Percentiles rank a stretch among this genome's conserved stretches.
Conservation (phyloP, 192 early-diverging fungal species). For the Coemansia sp. region DNA sequence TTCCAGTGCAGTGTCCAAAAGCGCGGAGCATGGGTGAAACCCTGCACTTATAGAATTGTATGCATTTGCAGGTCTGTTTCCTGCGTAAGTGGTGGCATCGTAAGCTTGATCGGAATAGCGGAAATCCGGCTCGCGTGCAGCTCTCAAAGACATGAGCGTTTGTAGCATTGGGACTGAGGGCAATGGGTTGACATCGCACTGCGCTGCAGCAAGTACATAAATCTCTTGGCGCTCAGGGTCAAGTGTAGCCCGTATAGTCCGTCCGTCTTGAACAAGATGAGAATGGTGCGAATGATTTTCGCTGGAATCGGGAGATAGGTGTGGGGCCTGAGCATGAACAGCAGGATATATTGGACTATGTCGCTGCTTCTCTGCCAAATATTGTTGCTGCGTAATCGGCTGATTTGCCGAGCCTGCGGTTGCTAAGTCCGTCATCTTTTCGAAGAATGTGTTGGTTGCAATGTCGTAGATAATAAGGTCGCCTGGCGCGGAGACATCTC, state of each 20-base stretch:
- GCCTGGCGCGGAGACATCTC: conserved; percentile 74
- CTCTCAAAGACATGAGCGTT: conserved; percentile 13
- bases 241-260: conserved; percentile 68
- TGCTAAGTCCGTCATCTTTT: conserved; percentile 51
- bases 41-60: conserved; percentile 21
- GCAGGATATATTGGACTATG: conserved; percentile 15
- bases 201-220: conserved; percentile 66
- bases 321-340: conserved; percentile 4
- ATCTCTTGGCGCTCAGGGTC: conserved; percentile 78
- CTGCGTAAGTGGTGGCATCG: conserved; percentile 4
- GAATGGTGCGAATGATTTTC: conserved; percentile 33
- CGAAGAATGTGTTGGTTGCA: conserved; percentile 73
- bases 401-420: conserved; percentile 15
- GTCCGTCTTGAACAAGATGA: conserved; percentile 48
- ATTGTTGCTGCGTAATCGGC: conserved; percentile 42
- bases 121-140: conserved; percentile 11
- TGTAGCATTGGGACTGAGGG: conserved; percentile 16
- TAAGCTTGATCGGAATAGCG: conserved; percentile 14
- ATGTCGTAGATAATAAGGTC: conserved; percentile 87
- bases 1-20: conserved; percentile 25
- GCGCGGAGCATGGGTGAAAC: conserved; percentile 34
- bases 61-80: neutral
- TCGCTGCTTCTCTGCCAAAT: conserved; percentile 37
- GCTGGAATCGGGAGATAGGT: conserved; percentile 16
- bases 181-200: conserved; percentile 27